A percentile compares a stretch with the other conserved stretches of the same genome.
These are phyloP conservation scores for Jatropha podagrica DNA, from an alignment of 441 rosid species.

Conservation along the genomic window DNA sequence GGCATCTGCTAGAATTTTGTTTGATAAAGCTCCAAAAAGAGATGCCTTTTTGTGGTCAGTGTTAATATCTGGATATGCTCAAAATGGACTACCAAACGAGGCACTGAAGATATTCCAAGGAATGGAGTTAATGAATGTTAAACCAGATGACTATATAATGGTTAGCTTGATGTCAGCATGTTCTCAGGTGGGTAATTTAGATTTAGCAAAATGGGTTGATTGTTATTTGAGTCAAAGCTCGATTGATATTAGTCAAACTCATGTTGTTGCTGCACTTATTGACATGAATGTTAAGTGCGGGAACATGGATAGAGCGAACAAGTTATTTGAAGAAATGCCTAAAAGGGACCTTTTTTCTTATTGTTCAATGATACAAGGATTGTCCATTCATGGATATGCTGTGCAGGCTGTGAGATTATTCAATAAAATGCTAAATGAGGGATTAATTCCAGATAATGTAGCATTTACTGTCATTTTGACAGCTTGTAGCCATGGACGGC, in stretches of 20 bases:
- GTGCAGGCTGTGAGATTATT: slow-evolving; percentile 55
- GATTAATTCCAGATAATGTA: slow-evolving; percentile 58
- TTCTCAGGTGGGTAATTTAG: slow-evolving; percentile 58
- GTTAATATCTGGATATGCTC: slow-evolving; percentile 69
- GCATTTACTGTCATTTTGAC: slow-evolving; percentile 72
- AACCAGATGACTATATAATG: slow-evolving; percentile 63
- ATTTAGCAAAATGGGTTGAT: slow-evolving; percentile 63
- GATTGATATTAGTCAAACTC: slow-evolving; percentile 39
- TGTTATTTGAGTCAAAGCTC: slow-evolving; percentile 41
- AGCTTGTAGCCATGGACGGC: slow-evolving; percentile 63
- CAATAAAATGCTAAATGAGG: slow-evolving; percentile 61
- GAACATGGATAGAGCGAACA: slow-evolving; percentile 60
- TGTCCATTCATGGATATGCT: slow-evolving; percentile 62
- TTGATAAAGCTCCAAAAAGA: slow-evolving; percentile 48
- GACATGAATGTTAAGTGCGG: slow-evolving; percentile 90
- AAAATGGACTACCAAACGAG: slow-evolving; percentile 65
- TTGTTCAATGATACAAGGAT: slow-evolving; percentile 81
- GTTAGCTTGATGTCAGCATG: slow-evolving; percentile 83
- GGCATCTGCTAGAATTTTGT: slow-evolving; percentile 58
- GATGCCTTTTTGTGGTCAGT: slow-evolving; percentile 73
- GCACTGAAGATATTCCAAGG: slow-evolving; percentile 48
- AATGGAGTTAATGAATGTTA: slow-evolving; percentile 47
- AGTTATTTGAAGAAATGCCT: slow-evolving; percentile 63
- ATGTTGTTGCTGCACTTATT: slow-evolving; percentile 61
- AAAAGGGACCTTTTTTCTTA: slow-evolving; percentile 49